Percentiles rank a stretch among this genome's conserved stretches.
Conservation (phyloP, 1,284 basidiomycete genomes). For the Sporisorium graminicola region DNA sequence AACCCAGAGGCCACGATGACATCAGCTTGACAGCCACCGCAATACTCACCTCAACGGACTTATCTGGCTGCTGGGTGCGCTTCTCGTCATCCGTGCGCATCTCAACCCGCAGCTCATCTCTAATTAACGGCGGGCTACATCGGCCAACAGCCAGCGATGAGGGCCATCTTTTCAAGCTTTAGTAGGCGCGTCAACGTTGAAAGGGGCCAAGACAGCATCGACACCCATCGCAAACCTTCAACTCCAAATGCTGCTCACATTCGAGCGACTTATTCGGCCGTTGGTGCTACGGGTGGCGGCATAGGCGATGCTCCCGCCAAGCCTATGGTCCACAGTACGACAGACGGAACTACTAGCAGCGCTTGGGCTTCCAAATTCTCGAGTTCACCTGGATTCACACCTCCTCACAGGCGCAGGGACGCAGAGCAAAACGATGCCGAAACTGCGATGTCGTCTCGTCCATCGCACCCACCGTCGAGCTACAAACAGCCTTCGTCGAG, state of each 20-base stretch:
- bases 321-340: background rate
- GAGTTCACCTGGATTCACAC: constrained; percentile 5
- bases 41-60: background rate
- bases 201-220: constrained; percentile 2
- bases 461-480: constrained; percentile 30
- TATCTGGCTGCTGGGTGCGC: background rate
- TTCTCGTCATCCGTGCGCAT: background rate
- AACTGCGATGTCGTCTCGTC: background rate
- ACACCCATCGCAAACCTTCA: background rate
- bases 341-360: background rate
- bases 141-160: constrained; percentile 11
- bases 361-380: constrained; percentile 20
- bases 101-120: background rate
- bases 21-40: background rate
- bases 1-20: background rate
- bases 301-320: constrained; percentile 29
- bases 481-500: constrained; percentile 8
- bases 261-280: constrained; percentile 16
- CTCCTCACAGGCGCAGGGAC: background rate
- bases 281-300: constrained; percentile 6
- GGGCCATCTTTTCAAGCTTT: constrained; percentile 35
- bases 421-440: background rate
- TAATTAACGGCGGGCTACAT: background rate
- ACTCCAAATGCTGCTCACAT: background rate
- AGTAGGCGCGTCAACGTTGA: constrained; percentile 27